These are phyloP conservation scores for Ascocoryne sarcoides DNA, from an alignment of 2,329 filamentous ascomycete genomes.

Conservation along the genomic window DNA sequence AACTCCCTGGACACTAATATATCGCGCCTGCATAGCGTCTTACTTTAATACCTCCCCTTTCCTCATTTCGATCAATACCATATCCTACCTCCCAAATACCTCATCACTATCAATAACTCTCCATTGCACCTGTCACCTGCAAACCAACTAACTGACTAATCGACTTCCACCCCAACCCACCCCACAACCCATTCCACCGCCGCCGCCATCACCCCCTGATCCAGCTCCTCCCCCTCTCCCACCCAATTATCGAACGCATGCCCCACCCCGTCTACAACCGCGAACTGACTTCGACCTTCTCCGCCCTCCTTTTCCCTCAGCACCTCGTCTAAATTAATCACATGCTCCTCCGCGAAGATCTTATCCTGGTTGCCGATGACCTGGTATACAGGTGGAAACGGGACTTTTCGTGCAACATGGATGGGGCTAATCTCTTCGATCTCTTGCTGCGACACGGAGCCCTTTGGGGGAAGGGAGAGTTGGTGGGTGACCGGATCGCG, in stretches of 20 bases:
- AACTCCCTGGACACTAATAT: too few relatives aligned
- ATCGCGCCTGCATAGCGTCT: too few relatives aligned
- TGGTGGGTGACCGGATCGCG: conserved; percentile 4
- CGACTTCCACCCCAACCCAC: too few relatives aligned
- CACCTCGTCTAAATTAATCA: background rate
- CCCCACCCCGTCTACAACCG: background rate
- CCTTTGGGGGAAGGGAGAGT: conserved; percentile 8
- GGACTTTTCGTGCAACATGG: background rate
- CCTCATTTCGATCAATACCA: too few relatives aligned
- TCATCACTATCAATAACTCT: too few relatives aligned
- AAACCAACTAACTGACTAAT: too few relatives aligned
- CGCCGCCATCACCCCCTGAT: background rate
- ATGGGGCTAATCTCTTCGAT: conserved; percentile 11
- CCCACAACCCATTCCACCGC: background rate
- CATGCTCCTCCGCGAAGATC: conserved; percentile 5
- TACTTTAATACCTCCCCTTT: too few relatives aligned
- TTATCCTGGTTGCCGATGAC: conserved; percentile 11
- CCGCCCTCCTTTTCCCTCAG: background rate
- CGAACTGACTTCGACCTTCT: too few relatives aligned
- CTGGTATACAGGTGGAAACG: conserved; percentile 14
- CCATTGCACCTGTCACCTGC: too few relatives aligned
- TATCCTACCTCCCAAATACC: too few relatives aligned
- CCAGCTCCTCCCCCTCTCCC: background rate
- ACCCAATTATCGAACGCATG: conserved; percentile 1
- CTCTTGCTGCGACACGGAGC: conserved; percentile 8